phyloP scores from a whole-genome alignment of 1,139 yeast genomes.

The Diutina ranongensis region DNA sequence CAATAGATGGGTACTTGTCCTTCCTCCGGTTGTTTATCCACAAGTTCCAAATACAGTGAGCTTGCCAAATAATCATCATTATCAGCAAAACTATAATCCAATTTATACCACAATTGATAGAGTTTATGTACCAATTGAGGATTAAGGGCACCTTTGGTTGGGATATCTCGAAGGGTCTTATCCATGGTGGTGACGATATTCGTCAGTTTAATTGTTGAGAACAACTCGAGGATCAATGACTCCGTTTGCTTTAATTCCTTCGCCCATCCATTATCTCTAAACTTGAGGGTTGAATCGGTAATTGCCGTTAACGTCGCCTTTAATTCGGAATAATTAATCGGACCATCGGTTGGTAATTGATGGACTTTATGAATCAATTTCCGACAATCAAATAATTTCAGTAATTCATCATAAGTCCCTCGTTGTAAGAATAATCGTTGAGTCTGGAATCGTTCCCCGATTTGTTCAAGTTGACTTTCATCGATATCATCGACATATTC shows the following conservation, averaged over 20 bases:
- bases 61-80: constrained; percentile 13
- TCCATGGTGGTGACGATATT: constrained; percentile 11
- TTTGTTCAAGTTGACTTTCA: constrained; percentile 13
- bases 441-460: constrained; percentile 10
- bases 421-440: constrained; percentile 19
- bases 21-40: constrained; percentile 8
- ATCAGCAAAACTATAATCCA: constrained; percentile 21
- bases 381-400: constrained; percentile 18
- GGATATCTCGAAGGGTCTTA: neutral
- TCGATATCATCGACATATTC: constrained; percentile 18
- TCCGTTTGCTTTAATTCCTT: constrained; percentile 17
- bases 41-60: constrained; percentile 9
- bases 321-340: neutral
- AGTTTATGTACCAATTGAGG: constrained; percentile 17
- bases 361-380: constrained; percentile 13
- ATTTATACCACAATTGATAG: constrained; percentile 21
- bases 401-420: constrained; percentile 18
- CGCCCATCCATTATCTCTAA: constrained; percentile 6
- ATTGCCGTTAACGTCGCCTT: neutral
- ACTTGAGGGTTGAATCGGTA: neutral
- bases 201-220: constrained; percentile 23
- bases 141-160: constrained; percentile 11
- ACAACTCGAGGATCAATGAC: constrained; percentile 26
- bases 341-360: neutral
- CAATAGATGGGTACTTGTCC: constrained; percentile 34